Evolutionary conservation across 768 basidiomycete species (phyloP), one percentile per base, ranked within the genome.

Genomic region (Russula sp.): DNA sequence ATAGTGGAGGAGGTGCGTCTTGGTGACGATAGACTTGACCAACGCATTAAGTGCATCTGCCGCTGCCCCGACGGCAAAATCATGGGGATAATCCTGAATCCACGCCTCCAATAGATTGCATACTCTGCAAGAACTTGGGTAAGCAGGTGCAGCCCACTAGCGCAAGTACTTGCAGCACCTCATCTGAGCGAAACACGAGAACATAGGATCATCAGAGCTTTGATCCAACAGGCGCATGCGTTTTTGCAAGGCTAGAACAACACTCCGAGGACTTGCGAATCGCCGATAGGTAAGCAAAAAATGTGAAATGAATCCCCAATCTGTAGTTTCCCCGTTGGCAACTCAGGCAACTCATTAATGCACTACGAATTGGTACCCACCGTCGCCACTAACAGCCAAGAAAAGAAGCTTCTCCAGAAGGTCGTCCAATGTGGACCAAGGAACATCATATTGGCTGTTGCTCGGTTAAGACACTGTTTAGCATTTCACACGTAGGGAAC

Each of bases 171-270:
- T 9, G 26, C 61, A 73, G 30, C 69, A 90, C 92, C 87, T 84
- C 90, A 93, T 91, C 73, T 94, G 92, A 8, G 89, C 90, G 74
- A 87, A 93, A 69, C 86, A 89, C 9, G 90, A 89, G 75, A 93
- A 89, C 84, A 92, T 87, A 0, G 88, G 88, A 76, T 94, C 90
- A 8, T 84, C 84, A 14, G 83, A 81, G 20, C 87, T 83, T 59
- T 83, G 82, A 70, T 89, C 87, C 14, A 94, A 77, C 67, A 87
- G 84, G 38, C 88, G 84, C 83, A 93, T 88, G 53, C 90, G 85
- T 71, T 91, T 89, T 74, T 92, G 89, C 88, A 94, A 91, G 6
- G 90, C 88, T 51, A 92, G 78, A n/a, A 94, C 78, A 20, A 94
- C 77, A 63, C 81, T 87, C 48, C 92, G 84, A 9, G 92, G 91